phyloP scores from a whole-genome alignment of 345 rosid genomes.

The Cardamine resedifolia region DNA sequence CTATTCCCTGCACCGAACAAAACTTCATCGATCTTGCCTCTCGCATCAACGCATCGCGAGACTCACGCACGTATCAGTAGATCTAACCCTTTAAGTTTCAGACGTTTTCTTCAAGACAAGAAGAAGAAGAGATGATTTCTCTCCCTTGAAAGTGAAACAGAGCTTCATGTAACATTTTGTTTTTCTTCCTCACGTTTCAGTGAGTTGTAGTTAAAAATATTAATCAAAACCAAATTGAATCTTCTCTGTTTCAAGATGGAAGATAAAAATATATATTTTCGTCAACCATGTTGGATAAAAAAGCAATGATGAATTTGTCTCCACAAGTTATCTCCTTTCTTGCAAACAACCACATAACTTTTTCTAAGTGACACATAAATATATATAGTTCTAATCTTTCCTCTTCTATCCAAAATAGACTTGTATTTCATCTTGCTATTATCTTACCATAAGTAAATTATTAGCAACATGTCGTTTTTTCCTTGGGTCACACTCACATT shows the following conservation, averaged over 20 bases:
- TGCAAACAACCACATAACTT: background rate
- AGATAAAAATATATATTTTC: too few relatives aligned
- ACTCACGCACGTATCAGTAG: background rate
- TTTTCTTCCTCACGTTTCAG: background rate
- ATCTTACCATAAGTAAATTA: too few relatives aligned
- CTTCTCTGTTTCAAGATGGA: too few relatives aligned
- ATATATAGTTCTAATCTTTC: too few relatives aligned
- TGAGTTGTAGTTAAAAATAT: background rate
- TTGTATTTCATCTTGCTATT: too few relatives aligned
- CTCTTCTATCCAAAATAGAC: too few relatives aligned
- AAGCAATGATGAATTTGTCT: background rate
- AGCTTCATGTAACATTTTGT: background rate
- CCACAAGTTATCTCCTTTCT: background rate
- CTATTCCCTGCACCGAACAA: constrained; percentile 49
- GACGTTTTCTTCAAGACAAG: background rate
- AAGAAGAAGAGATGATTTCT: background rate
- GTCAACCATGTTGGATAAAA: too few relatives aligned
- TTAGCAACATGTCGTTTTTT: background rate
- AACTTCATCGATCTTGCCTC: constrained; percentile 41
- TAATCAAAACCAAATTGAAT: background rate
- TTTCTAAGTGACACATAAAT: background rate
- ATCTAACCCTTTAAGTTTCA: background rate
- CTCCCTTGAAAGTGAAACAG: constrained; percentile 1
- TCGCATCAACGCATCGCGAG: constrained; percentile 18
- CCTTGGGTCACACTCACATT: background rate